Evolutionary conservation across 805 yeast species (phyloP).

Genomic region (Ogataea glucozyma): DNA sequence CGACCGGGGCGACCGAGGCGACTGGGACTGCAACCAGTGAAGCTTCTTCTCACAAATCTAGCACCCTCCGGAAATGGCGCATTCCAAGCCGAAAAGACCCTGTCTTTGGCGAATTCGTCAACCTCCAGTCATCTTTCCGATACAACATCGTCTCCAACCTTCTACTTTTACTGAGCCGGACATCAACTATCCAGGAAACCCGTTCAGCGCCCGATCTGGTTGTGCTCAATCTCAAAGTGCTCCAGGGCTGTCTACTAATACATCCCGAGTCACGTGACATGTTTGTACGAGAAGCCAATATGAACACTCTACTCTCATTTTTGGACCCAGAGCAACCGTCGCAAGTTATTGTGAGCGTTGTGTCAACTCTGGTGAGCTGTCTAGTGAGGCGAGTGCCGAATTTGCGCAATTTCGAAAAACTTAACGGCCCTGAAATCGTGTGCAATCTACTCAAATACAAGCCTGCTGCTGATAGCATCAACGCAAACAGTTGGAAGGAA

Average conservation of each 20-base stretch:
- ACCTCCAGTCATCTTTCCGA: conserved; percentile 53
- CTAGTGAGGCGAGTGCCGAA: conserved; percentile 58
- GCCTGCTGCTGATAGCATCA: conserved; percentile 2
- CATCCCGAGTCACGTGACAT: conserved; percentile 56
- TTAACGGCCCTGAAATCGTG: conserved; percentile 54
- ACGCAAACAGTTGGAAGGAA: conserved; percentile 41
- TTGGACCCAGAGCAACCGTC: conserved; percentile 23
- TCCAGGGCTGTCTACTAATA: conserved; percentile 61
- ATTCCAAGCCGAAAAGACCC: conserved; percentile 29
- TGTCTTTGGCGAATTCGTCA: conserved; percentile 41
- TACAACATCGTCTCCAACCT: conserved; percentile 48
- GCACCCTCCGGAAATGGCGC: conserved; percentile 26
- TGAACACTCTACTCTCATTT: conserved; percentile 36
- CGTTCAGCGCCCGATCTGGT: conserved; percentile 23
- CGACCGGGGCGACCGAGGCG: neutral
- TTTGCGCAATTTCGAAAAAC: conserved; percentile 57
- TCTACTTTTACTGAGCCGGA: conserved; percentile 30
- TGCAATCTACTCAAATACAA: conserved; percentile 44
- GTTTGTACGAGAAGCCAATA: conserved; percentile 44
- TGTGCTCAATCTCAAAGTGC: conserved; percentile 36
- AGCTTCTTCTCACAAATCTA: neutral
- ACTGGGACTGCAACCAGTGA: neutral
- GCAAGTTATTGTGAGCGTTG: conserved; percentile 39
- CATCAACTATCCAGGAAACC: conserved; percentile 12
- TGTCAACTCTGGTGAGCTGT: conserved; percentile 58